Conservation (phyloP, 2,329 filamentous ascomycete species). For the Trichoderma atroviride region DNA sequence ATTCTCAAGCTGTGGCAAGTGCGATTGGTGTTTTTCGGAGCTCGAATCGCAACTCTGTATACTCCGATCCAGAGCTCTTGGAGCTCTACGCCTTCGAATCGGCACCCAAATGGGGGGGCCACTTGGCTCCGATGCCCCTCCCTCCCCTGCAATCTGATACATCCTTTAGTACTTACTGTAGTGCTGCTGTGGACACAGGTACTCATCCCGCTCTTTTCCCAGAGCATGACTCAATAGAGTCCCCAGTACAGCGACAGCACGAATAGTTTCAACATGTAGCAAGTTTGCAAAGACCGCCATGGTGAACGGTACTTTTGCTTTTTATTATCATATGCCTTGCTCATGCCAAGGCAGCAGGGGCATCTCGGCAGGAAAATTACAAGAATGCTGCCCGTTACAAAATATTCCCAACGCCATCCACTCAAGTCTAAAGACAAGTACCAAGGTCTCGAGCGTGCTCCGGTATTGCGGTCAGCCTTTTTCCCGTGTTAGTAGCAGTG, state of each 20-base stretch:
- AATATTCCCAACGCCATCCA: not conserved
- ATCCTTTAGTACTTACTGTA: not conserved
- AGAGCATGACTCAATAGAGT: slow-evolving; percentile 13
- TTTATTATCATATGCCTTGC: not conserved
- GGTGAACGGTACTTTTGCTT: not conserved
- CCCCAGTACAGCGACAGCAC: slow-evolving; percentile 8
- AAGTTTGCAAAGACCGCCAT: not conserved
- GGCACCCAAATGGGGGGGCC: slow-evolving; percentile 6
- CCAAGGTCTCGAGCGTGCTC: not conserved
- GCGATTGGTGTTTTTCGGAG: not conserved
- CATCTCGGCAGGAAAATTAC: not conserved
- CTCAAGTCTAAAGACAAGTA: not conserved
- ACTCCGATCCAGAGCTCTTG: not conserved
- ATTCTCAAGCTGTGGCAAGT: not conserved
- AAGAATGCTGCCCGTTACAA: not conserved
- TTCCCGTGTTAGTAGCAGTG: not conserved
- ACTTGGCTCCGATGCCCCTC: slow-evolving; percentile 4
- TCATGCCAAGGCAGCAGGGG: not conserved
- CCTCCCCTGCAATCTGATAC: not conserved
- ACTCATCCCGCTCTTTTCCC: slow-evolving; percentile 8
- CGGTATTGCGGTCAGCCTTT: not conserved
- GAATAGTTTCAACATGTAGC: not conserved
- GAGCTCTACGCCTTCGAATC: slow-evolving; percentile 14
- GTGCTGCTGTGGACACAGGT: not conserved
- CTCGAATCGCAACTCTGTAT: slow-evolving; percentile 3